Percentiles rank a stretch among this genome's conserved stretches.
Evolutionary conservation across 495 filamentous ascomycete genomes (phyloP).

Genomic region (Trichoderma erinaceum): DNA sequence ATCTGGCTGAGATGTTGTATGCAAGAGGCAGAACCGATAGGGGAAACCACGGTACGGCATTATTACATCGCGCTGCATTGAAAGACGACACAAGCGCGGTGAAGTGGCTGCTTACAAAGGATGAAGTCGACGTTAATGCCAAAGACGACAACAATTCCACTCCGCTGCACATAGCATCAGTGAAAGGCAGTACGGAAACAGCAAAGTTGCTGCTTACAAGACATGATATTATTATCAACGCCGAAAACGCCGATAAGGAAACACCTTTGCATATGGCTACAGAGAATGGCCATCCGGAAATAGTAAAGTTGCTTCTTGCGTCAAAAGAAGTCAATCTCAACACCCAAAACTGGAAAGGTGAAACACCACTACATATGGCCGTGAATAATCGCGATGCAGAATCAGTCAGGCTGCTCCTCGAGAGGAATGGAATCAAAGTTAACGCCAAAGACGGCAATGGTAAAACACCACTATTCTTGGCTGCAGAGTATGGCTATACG

Average conservation of each 20-base stretch:
- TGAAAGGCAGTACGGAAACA: not conserved
- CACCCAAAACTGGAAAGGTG: no score
- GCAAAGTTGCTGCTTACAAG: not conserved
- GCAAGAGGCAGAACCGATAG: not conserved
- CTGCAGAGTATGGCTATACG: no score
- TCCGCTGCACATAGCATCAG: not conserved
- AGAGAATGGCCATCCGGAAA: not conserved
- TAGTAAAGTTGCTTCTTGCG: not conserved
- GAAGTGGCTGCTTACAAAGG: not conserved
- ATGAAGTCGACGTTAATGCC: not conserved
- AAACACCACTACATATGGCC: no score
- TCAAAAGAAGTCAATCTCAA: no score
- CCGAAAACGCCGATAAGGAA: not conserved
- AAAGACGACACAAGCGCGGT: not conserved
- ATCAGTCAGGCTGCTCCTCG: no score
- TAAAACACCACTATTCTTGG: not conserved
- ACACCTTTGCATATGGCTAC: not conserved
- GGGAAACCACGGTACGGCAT: not conserved
- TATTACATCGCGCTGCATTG: not conserved
- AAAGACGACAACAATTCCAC: not conserved
- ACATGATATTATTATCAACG: not conserved
- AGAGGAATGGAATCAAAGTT: no score
- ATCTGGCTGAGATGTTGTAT: not conserved
- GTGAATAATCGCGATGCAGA: no score
- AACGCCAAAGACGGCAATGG: not conserved